phyloP scores from a whole-genome alignment of 306 rosid genomes.

The Inga oerstediana region DNA sequence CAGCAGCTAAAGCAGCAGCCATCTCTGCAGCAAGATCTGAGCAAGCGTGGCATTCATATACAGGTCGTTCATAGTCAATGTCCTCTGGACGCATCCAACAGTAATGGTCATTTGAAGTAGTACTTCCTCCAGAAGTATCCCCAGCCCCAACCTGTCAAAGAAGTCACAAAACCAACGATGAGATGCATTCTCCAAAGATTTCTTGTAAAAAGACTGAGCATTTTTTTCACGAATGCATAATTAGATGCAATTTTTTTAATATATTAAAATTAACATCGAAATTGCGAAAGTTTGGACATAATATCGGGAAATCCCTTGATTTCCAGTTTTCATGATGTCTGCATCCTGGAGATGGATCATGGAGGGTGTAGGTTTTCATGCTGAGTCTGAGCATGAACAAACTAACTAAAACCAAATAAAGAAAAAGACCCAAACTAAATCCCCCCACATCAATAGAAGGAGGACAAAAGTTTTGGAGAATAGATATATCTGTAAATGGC shows the following conservation, averaged over 20 bases:
- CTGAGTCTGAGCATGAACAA: neutral
- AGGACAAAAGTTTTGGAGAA: neutral
- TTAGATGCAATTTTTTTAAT: neutral
- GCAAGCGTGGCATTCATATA: constrained; percentile 38
- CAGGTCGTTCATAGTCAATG: constrained; percentile 62
- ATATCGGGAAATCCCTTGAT: neutral
- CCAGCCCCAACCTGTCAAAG: constrained; percentile 66
- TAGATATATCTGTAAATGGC: neutral
- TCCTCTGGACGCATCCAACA: constrained; percentile 86
- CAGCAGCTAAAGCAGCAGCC: constrained; percentile 79
- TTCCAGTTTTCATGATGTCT: neutral
- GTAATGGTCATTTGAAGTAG: constrained; percentile 70
- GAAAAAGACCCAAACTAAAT: neutral
- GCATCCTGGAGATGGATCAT: neutral
- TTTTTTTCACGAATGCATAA: neutral
- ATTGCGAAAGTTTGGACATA: neutral
- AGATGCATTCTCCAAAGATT: neutral
- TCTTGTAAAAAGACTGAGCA: neutral
- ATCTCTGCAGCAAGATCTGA: constrained; percentile 71
- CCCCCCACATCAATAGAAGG: neutral
- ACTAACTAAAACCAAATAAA: neutral
- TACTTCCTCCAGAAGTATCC: constrained; percentile 62
- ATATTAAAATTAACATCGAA: neutral
- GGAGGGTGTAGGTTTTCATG: neutral
- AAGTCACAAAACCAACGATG: constrained; percentile 5